A percentile compares a stretch with the other conserved stretches of the same genome.
Evolutionary conservation across 805 yeast species (phyloP).

Genomic region (Starmerella bombicola): DNA sequence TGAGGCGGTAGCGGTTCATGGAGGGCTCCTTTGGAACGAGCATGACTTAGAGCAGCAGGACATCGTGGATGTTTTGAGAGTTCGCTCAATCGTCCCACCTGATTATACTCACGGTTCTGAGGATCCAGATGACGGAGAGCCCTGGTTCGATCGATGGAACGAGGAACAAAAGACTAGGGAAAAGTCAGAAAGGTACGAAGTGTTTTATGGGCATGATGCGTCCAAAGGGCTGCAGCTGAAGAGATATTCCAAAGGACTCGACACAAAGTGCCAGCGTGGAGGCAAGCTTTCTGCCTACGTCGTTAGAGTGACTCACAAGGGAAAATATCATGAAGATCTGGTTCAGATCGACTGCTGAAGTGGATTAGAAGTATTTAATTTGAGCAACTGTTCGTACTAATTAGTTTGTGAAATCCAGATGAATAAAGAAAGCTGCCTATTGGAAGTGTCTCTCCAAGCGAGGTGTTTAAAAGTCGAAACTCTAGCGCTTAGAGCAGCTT

Average conservation of each 20-base stretch:
- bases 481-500: slow-evolving; percentile 31
- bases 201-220: slow-evolving; percentile 86
- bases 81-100: slow-evolving; percentile 59
- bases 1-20: slow-evolving; percentile 61
- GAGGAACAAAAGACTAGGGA: slow-evolving; percentile 28
- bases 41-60: slow-evolving; percentile 41
- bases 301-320: slow-evolving; percentile 26
- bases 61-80: slow-evolving; percentile 51
- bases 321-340: slow-evolving; percentile 24
- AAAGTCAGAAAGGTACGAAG: slow-evolving; percentile 30
- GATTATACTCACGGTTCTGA: slow-evolving; percentile 48
- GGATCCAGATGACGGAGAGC: slow-evolving; percentile 30
- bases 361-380: no score
- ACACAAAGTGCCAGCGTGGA: slow-evolving; percentile 72
- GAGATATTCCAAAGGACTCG: slow-evolving; percentile 65
- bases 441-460: no score
- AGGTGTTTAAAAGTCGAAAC: no score
- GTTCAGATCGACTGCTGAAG: slow-evolving; percentile 24
- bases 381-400: no score
- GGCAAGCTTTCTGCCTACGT: slow-evolving; percentile 53
- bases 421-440: no score
- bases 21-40: slow-evolving; percentile 62
- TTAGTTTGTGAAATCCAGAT: no score
- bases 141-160: slow-evolving; percentile 52
- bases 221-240: slow-evolving; percentile 54